Base-by-base conservation (phyloP, 2,329 filamentous ascomycete genomes). In the Beauveria brongniartii region DNA sequence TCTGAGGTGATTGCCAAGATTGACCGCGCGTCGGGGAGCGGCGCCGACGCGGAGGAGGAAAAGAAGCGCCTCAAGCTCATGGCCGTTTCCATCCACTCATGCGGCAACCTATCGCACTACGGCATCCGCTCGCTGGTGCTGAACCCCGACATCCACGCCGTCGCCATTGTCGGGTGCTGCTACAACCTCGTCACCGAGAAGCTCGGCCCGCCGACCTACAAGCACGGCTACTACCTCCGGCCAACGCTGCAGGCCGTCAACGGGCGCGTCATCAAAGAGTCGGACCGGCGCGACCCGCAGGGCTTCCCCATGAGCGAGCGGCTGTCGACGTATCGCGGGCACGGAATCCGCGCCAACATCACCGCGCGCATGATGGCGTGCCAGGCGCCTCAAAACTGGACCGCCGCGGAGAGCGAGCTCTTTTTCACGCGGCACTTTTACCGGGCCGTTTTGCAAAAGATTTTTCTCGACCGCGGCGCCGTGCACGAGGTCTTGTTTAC, bases 281-380 rank as follows among this genome's bases (percentile, higher is more conserved):
- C 89, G 1, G 82, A 82, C 58, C 83, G 85, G n/a, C 86, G 83
- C 66, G 94, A 97, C 68, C 90, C 91, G 0, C 88, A 97, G 64
- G 94, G 94, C 4, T 99, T 97, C 68, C 94, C 94, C 0, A 94
- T 99, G 89, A 95, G 90, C 62, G 78, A 87, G 50, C 82, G 81
- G 16, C 78, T 97, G 54, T 80, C 69, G 73, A 84, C 72, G 3
- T 82, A 88, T 67, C 73, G 78, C 22, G 56, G 55, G 22, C 78
- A 80, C 9, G 91, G 92, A 2, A 80, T 97, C 52, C 83, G 90
- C 26, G 80, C 97, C 61, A 97, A 99, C 73, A 96, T 97, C 70
- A 99, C 94, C 4, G 92, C 94, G 1, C 85, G 94, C 50, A 96
- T 96, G 89, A 97, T 97, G 93, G 93, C 93, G 3, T 92, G 95